Percentiles rank a stretch among this genome's conserved stretches.
Evolutionary conservation across 2,329 filamentous ascomycete genomes (phyloP).

Genomic region (Fusarium sp.): DNA sequence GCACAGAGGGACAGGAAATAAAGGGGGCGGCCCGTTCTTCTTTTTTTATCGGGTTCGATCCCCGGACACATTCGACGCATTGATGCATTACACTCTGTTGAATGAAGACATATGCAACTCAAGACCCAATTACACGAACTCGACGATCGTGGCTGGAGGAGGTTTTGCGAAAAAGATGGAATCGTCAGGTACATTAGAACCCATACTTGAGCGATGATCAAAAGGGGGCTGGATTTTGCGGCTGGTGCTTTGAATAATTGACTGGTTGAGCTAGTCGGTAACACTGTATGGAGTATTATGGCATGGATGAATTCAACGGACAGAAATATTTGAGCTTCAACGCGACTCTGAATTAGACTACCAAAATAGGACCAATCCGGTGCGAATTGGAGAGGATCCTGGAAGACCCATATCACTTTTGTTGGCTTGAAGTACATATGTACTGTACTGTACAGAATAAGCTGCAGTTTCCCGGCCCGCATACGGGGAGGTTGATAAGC

Average conservation of each 20-base stretch:
- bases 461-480: not conserved
- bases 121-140: slow-evolving; percentile 19
- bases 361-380: slow-evolving; percentile 35
- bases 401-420: slow-evolving; percentile 24
- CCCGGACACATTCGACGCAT: slow-evolving; percentile 35
- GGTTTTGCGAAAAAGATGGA: slow-evolving; percentile 22
- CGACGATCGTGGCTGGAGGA: slow-evolving; percentile 25
- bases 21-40: slow-evolving; percentile 36
- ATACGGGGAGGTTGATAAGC: slow-evolving; percentile 19
- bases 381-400: slow-evolving; percentile 11
- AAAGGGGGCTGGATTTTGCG: slow-evolving; percentile 43
- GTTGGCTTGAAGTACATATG: slow-evolving; percentile 9
- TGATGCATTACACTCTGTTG: slow-evolving; percentile 34
- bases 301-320: slow-evolving; percentile 41
- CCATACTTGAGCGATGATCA: slow-evolving; percentile 27
- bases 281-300: slow-evolving; percentile 43
- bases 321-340: slow-evolving; percentile 39
- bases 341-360: slow-evolving; percentile 34
- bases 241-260: slow-evolving; percentile 33
- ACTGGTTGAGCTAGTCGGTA: slow-evolving; percentile 37
- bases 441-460: not conserved
- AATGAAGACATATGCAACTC: slow-evolving; percentile 22
- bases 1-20: slow-evolving; percentile 29
- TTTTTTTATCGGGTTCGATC: slow-evolving; percentile 32
- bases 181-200: slow-evolving; percentile 13